Conservation (phyloP, 2,329 filamentous ascomycete species). For the Xenosphaeropsis pyriputrescens region DNA sequence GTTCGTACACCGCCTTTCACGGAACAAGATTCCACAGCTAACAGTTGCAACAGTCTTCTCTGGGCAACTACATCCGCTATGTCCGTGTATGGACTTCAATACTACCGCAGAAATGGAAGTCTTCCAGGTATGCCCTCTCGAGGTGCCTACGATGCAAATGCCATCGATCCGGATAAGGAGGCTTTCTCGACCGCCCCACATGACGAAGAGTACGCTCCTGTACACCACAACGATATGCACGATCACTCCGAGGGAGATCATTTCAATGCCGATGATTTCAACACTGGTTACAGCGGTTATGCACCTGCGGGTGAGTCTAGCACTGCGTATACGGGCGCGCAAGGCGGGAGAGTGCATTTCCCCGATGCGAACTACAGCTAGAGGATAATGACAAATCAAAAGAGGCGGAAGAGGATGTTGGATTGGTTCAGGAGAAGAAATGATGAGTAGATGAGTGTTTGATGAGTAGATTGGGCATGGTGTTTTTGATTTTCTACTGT, state of each 20-base stretch:
- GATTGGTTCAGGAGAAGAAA: no score
- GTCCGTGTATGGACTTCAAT: slow-evolving; percentile 44
- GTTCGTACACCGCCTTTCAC: no score
- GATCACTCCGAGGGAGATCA: slow-evolving; percentile 9
- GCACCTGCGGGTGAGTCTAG: slow-evolving; percentile 9
- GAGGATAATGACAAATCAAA: slow-evolving; percentile 19
- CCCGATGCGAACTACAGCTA: slow-evolving; percentile 35
- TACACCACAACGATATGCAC: slow-evolving; percentile 35
- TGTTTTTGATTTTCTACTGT: no score
- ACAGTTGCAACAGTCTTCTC: slow-evolving; percentile 28
- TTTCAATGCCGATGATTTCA: slow-evolving; percentile 14
- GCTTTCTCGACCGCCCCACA: slow-evolving; percentile 55
- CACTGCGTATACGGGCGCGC: slow-evolving; percentile 16
- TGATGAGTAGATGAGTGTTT: no score
- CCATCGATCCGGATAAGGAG: slow-evolving; percentile 53
- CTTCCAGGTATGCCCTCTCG: slow-evolving; percentile 31
- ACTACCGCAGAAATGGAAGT: slow-evolving; percentile 45
- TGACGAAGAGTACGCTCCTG: slow-evolving; percentile 50
- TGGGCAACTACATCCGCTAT: slow-evolving; percentile 37
- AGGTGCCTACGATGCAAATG: slow-evolving; percentile 24
- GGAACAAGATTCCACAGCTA: no score
- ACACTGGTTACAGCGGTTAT: slow-evolving; percentile 28
- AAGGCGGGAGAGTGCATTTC: slow-evolving; percentile 25
- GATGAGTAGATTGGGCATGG: no score
- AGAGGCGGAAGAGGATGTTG: slow-evolving; percentile 1